Conservation (phyloP, 371 early-diverging fungal species). For the Rhizopus delemar region DNA sequence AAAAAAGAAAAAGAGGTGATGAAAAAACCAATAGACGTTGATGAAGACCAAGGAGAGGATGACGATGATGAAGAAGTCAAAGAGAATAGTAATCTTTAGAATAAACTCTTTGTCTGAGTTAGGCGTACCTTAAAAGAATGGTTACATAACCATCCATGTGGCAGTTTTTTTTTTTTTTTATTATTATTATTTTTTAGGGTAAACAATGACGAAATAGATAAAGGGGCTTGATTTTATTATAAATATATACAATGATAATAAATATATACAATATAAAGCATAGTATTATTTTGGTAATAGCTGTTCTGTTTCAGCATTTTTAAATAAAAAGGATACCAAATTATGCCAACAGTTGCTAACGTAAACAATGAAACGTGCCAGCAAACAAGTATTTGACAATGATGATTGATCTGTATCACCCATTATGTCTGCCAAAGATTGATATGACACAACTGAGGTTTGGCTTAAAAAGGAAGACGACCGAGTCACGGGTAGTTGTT, state of each 20-base stretch:
- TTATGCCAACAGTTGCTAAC: background rate
- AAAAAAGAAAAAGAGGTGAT: background rate
- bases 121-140: too few species aligned
- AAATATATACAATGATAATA: too few species aligned
- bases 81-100: background rate
- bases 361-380: constrained; percentile 1
- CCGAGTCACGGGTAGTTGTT: constrained; percentile 14
- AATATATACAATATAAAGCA: too few species aligned
- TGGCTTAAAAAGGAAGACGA: constrained; percentile 24
- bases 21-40: background rate
- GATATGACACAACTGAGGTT: constrained; percentile 3
- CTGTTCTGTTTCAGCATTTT: background rate
- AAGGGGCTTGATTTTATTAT: too few species aligned
- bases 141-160: too few species aligned
- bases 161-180: too few species aligned
- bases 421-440: constrained; percentile 4
- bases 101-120: too few species aligned
- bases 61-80: background rate
- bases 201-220: too few species aligned
- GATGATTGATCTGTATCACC: background rate
- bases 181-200: too few species aligned
- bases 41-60: background rate
- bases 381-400: background rate
- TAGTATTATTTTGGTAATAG: background rate
- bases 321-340: background rate